Evolutionary conservation across 257 asterid species (phyloP), one percentile per base, ranked within the genome.

Genomic region (Plantago major): DNA sequence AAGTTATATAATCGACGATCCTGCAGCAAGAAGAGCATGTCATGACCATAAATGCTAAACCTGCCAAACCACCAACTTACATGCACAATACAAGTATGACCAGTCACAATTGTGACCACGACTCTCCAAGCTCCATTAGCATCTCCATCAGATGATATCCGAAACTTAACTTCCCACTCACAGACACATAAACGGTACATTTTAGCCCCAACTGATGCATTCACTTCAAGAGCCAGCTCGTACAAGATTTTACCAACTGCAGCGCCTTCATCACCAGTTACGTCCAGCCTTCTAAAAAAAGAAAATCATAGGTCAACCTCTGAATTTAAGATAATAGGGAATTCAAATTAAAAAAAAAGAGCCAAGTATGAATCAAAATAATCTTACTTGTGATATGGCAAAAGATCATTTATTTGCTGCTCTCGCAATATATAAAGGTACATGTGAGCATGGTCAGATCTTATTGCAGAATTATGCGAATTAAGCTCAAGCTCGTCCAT

Each of bases 91-190:
- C 97, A 89, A 70, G 99, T 89, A 73, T 89, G 96, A 58, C 99
- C 96, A 7, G 96, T 87, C 67, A 84, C 99, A 70, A 87, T 89
- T 33, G 88, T 78, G 70, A 87, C 88, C 69, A 84, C 89, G 61
- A 89, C 84, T 76, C 96, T 89, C 99, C 99, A 93, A 49, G 95
- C 95, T 72, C 97, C 99, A 67, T 86, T 85, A 63, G 97, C 95
- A 55, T 81, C 90, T 73, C 97, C 96, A 48, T 78, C 81, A 37
- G 97, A 87, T 56, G 99, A 79, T 75, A 93, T 74, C 86, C 97
- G 81, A 71, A 93, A 95, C 84, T 87, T 89, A 62, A 87, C 86
- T 72, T 93, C 99, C 92, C 97, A 93, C 82, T 89, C 90, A 67
- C 82, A 85, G 42, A 87, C 99, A 42, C 96, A 95, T 71, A 93